Evolutionary conservation across 2,329 filamentous ascomycete species (phyloP).

Genomic region (Thelonectria discophora): DNA sequence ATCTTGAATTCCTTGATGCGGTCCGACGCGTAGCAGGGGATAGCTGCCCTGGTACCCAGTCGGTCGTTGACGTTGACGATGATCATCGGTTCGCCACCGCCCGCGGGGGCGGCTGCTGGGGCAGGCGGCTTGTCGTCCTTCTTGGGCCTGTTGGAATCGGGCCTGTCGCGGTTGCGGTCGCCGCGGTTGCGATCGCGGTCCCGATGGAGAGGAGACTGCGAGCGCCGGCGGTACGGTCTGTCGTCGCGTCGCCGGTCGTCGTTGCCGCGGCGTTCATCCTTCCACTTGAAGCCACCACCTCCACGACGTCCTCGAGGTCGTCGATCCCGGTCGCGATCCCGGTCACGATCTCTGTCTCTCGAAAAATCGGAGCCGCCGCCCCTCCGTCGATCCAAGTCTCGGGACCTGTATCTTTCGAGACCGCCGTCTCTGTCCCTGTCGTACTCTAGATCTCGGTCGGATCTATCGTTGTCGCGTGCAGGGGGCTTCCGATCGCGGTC

Average conservation of each 20-base stretch:
- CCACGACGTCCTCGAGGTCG: slow-evolving; percentile 33
- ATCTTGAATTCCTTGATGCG: slow-evolving; percentile 88
- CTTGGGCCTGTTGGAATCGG: slow-evolving; percentile 45
- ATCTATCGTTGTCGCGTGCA: slow-evolving; percentile 11
- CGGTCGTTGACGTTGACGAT: slow-evolving; percentile 93
- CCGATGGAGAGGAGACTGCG: slow-evolving; percentile 31
- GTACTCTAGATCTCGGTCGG: slow-evolving; percentile 8
- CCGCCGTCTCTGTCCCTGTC: slow-evolving; percentile 15
- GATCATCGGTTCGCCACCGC: slow-evolving; percentile 79
- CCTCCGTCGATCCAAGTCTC: slow-evolving; percentile 19
- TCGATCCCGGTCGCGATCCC: slow-evolving; percentile 33
- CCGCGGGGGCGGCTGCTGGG: slow-evolving; percentile 33
- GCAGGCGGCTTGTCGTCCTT: slow-evolving; percentile 49
- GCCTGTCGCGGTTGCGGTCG: slow-evolving; percentile 36
- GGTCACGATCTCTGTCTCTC: slow-evolving; percentile 38
- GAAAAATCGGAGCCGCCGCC: slow-evolving; percentile 28
- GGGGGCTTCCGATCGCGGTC: slow-evolving; percentile 9
- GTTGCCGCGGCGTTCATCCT: slow-evolving; percentile 38
- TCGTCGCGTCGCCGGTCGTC: slow-evolving; percentile 36
- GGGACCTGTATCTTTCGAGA: slow-evolving; percentile 11
- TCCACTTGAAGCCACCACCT: slow-evolving; percentile 41
- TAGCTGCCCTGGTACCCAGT: slow-evolving; percentile 93
- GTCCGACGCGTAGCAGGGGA: slow-evolving; percentile 88
- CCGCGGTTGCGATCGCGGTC: slow-evolving; percentile 24
- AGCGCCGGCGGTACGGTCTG: slow-evolving; percentile 35